Evolutionary conservation across 2,329 filamentous ascomycete genomes (phyloP), one percentile per base, ranked within the genome.

Genomic region (Aspergillus sp.): DNA sequence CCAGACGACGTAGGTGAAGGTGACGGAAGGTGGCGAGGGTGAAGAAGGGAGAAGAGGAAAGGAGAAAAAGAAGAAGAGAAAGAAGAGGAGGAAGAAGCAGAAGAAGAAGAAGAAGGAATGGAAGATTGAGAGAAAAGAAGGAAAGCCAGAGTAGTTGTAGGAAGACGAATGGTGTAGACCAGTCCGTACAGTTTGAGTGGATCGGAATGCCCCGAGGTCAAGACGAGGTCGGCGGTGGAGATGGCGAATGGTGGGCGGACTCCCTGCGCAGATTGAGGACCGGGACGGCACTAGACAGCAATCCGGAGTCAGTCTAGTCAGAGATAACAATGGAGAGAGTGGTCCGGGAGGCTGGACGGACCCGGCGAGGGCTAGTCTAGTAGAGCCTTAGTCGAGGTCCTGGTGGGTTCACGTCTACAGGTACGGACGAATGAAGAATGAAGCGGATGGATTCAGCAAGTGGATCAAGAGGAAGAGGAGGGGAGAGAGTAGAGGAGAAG

Each of bases 181-280:
- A 22, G 22, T n/a, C n/a, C n/a, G n/a, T n/a, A 22, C 22, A 44
- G 42, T 4, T 24, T 30, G 54, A 58, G 58, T 60, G 58, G 58
- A 60, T 60, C 57, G 49, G 55, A 54, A 46, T 51, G 50, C 54
- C 58, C 58, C 58, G 57, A 60, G 54, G 54, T 54, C 51, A 60
- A 52, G 36, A 54, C 48, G 48, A 38, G 35, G 50, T 49, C 52
- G 41, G 47, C 54, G 49, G 58, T 60, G 58, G 58, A 49, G 53
- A 54, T 53, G 38, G 52, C 41, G 11, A 38, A 32, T 36, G 45
- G 52, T 36, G 42, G 46, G 26, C 26, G 26, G 48, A 41, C 44
- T 26, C 49, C 45, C 47, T 46, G 38, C 45, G 47, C 44, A 30
- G 32, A 30, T 30, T 30, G 26, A 30, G 26, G 26, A 30, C 26